phyloP scores from a whole-genome alignment of 2,329 filamentous ascomycete species.

The Coniella vitis region DNA sequence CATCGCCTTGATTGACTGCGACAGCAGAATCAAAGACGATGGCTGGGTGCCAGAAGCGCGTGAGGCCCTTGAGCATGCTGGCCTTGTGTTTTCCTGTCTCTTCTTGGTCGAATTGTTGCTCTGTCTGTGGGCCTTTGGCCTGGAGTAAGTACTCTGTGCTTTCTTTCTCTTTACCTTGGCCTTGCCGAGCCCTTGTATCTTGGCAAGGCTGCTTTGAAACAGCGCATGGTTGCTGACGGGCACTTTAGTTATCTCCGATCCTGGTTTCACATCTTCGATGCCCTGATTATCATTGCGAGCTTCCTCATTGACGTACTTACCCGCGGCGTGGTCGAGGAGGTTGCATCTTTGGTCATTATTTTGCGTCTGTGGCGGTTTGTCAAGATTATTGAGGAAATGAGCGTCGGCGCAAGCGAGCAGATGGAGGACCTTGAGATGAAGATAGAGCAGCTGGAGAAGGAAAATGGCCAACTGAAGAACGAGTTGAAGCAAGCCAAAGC shows the following conservation, averaged over 20 bases:
- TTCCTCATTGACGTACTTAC: conserved; percentile 57
- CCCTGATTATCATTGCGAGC: conserved; percentile 52
- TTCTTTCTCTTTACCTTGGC: conserved; percentile 5
- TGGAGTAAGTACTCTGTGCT: conserved; percentile 37
- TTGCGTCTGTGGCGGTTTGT: conserved; percentile 62
- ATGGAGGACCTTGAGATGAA: conserved; percentile 49
- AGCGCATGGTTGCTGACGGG: not conserved
- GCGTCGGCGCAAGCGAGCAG: conserved; percentile 54
- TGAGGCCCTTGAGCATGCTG: conserved; percentile 40
- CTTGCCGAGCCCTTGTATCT: not conserved
- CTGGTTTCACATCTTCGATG: conserved; percentile 59
- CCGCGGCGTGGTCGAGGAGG: conserved; percentile 53
- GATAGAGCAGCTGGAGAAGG: conserved; percentile 45
- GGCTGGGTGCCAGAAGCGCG: conserved; percentile 34
- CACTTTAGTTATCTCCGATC: conserved; percentile 44
- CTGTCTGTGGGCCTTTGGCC: conserved; percentile 55
- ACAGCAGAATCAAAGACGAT: conserved; percentile 32
- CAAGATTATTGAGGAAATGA: conserved; percentile 64
- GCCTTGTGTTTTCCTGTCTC: conserved; percentile 54
- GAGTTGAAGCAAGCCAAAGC: conserved; percentile 12
- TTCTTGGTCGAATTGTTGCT: conserved; percentile 58
- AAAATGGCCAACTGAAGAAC: conserved; percentile 30
- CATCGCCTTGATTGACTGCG: conserved; percentile 41
- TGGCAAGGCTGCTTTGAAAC: not conserved
- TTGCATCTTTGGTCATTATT: conserved; percentile 59